Evolutionary conservation across 2,329 filamentous ascomycete genomes (phyloP).

Genomic region (Colletotrichum lindemuthianum): DNA sequence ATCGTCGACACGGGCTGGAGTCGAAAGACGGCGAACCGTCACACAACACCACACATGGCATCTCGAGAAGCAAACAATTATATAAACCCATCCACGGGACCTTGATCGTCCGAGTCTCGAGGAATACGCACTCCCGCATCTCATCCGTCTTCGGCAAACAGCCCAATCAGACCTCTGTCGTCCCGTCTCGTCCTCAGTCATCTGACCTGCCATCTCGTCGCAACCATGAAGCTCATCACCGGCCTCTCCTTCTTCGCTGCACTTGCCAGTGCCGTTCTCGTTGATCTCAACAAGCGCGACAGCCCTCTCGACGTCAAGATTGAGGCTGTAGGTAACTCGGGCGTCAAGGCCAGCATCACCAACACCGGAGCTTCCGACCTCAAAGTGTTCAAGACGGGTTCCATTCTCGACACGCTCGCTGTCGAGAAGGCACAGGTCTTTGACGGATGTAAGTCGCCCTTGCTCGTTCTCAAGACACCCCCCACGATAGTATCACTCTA

Average conservation of each 20-base stretch:
- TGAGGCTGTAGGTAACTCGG: conserved; percentile 60
- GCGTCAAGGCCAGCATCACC: conserved; percentile 62
- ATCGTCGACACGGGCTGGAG: not conserved
- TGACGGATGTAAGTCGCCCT: conserved; percentile 53
- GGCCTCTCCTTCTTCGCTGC: conserved; percentile 48
- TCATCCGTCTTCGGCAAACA: conserved; percentile 4
- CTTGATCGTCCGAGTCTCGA: conserved; percentile 7
- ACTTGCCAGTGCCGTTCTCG: conserved; percentile 47
- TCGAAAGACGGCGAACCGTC: too few species aligned
- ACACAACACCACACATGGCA: conserved; percentile 5
- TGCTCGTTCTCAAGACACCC: not conserved
- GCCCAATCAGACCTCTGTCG: not conserved
- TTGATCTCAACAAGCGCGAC: conserved; percentile 49
- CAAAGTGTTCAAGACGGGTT: conserved; percentile 64
- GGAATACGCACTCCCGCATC: conserved; percentile 10
- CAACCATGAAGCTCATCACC: conserved; percentile 52
- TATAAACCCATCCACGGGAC: conserved; percentile 11
- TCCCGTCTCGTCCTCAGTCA: too few species aligned
- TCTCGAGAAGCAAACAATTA: conserved; percentile 3
- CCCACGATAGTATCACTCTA: not conserved
- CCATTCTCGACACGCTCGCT: conserved; percentile 61
- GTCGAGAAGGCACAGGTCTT: conserved; percentile 65
- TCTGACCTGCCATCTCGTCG: not conserved
- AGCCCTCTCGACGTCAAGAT: conserved; percentile 57
- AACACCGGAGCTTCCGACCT: conserved; percentile 61